Conservation (phyloP, 345 rosid species). For the Camelina hispida region DNA sequence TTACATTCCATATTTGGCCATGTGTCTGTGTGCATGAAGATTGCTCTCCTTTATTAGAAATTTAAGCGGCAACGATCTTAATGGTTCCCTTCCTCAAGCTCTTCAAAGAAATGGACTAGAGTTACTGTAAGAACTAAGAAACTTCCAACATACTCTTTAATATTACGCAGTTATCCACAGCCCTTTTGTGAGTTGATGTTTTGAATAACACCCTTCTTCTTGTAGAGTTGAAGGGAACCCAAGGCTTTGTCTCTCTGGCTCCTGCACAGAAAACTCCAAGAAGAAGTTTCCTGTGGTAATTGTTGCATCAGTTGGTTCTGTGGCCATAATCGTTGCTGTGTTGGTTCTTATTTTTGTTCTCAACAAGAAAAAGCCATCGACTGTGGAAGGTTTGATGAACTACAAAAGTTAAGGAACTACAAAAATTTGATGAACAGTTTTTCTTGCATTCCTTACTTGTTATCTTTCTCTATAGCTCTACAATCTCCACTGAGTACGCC, state of each 20-base stretch:
- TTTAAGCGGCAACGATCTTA: conserved; percentile 45
- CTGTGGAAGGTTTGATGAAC: no score
- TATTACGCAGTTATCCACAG: background rate
- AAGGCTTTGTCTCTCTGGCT: conserved; percentile 22
- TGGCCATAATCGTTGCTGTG: background rate
- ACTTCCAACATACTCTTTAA: background rate
- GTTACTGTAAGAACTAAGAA: conserved; percentile 14
- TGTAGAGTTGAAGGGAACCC: conserved; percentile 28
- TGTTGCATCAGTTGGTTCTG: conserved; percentile 30
- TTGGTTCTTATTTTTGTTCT: conserved; percentile 23
- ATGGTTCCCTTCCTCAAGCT: conserved; percentile 52
- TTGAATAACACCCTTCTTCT: background rate
- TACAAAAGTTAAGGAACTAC: no score
- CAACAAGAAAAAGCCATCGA: conserved; percentile 14
- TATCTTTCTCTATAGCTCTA: no score
- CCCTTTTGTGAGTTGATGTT: background rate
- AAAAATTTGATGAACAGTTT: background rate
- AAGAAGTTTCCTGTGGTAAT: background rate
- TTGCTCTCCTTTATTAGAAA: conserved; percentile 40
- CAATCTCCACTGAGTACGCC: background rate
- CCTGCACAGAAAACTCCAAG: conserved; percentile 2
- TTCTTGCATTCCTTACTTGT: no score
- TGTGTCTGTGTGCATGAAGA: no score
- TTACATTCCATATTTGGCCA: background rate
- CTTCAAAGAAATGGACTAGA: conserved; percentile 21